Evolutionary conservation across 495 filamentous ascomycete species (phyloP), one percentile per base, ranked within the genome.

Genomic region (Aspergillus nidulans): DNA sequence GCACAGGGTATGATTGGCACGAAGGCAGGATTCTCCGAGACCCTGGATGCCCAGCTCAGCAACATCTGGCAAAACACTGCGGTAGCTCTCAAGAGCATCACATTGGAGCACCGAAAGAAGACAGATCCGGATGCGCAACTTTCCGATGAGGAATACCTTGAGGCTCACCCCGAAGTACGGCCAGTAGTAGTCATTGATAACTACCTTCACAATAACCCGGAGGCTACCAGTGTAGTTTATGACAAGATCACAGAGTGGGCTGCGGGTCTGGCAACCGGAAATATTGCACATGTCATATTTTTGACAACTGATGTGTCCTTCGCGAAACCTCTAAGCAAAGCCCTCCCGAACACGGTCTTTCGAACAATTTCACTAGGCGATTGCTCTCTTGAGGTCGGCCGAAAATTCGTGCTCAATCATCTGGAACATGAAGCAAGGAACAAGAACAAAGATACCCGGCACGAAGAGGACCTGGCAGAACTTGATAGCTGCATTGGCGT

Each of bases 261-360:
- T 2, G 90, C 95, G 4, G 77, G 83, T 0, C 74, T 97, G n/a
- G 90, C 91, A 0, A 85, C 88, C 4, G 80, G 82, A n/a, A 96
- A 97, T 58, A 81, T 96, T 40, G 95, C 94, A 2, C 94, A 97
- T 68, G 92, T 98, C 57, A 87, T 98, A 43, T 96, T 97, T 75
- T 78, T 98, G n/a, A 96, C 92, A 0, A 89, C 88, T 58, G 95
- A 98, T 57, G 81, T 90, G 2, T 89, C 91, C 2, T 96, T 88
- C 69, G 84, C 87, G 13, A 98, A 98, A 62, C 86, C 89, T 6
- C 78, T 98, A 1, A 85, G 87, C 63, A 92, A 89, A 68, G 85
- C 90, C 0, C 78, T 98, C 15, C 94, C 94, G 0, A 92, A 96
- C 62, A 85, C 92, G 16, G 88, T 97, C 23, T 92, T 96, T 77